Evolutionary conservation across 768 basidiomycete genomes (phyloP), one percentile per base, ranked within the genome.

Genomic region (Guyanaporus albipodus): DNA sequence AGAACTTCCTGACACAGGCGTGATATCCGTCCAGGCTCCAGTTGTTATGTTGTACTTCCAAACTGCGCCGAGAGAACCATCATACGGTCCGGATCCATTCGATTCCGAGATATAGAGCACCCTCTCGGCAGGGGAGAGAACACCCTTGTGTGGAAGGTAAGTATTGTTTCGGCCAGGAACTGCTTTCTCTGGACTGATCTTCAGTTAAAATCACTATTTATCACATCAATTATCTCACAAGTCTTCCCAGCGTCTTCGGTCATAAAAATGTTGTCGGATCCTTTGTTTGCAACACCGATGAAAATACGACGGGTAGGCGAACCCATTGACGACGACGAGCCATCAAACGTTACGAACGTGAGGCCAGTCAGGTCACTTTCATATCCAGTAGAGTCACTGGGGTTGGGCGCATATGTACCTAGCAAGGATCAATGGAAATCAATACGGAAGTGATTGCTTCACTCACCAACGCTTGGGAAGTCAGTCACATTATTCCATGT

Each of bases 81-180:
- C 82, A 49, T 79, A 83, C 4, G 83, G 82, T 24, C 81, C 82
- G 26, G 79, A 80, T 42, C 81, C 79, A 52, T 84, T 72, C 4
- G 79, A 77, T 44, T 79, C 81, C 0, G 79, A 78, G 23, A 84
- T 67, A 53, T 84, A 85, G 6, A 85, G 66, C 0, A 72, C 67
- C 43, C 75, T 73, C 51, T 83, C 80, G 2, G 71, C 58, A 1
- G 78, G 77, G 4, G 80, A 81, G 19, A 84, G 58, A 15, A 84
- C 79, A 53, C 83, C 83, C 58, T 82, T 83, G 64, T 85, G 83
- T 3, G 82, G 79, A 22, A 85, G 60, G 58, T 70, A 82, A 1
- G 73, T 73, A 3, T 70, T 78, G 47, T 79, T 77, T 45, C 79
- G 79, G 2, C 82, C 82, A 23, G 76, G 57, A 48, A 85, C 64